Percentiles rank a stretch among this genome's conserved stretches.
Conservation (phyloP, 2,329 filamentous ascomycete genomes). For the Fusarium armeniacum region DNA sequence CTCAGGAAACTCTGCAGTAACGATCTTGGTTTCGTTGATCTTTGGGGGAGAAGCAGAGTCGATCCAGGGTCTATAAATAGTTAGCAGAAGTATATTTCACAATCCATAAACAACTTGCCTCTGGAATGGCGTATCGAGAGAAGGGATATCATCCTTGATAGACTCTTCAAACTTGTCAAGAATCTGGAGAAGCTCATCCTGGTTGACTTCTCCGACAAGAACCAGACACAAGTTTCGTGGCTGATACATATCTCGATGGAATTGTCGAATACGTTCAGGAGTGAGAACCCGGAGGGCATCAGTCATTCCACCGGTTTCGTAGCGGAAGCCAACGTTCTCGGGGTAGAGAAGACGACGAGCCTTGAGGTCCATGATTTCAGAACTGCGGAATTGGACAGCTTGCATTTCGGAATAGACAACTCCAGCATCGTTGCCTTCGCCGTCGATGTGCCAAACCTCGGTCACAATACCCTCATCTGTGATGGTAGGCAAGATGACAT, state of each 20-base stretch:
- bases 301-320: slow-evolving; percentile 98
- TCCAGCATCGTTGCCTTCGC: slow-evolving; percentile 92
- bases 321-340: slow-evolving; percentile 90
- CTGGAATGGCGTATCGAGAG: slow-evolving; percentile 80
- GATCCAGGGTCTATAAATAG: slow-evolving; percentile 77
- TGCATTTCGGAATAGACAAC: slow-evolving; percentile 99
- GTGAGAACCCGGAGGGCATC: slow-evolving; percentile 89
- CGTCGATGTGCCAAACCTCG: slow-evolving; percentile 96
- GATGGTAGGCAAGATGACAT: slow-evolving; percentile 89
- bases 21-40: slow-evolving; percentile 78
- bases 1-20: slow-evolving; percentile 92
- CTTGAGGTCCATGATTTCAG: slow-evolving; percentile 88
- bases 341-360: slow-evolving; percentile 87
- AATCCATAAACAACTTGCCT: slow-evolving; percentile 57
- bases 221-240: slow-evolving; percentile 94
- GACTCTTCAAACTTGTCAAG: slow-evolving; percentile 90
- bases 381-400: slow-evolving; percentile 86
- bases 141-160: slow-evolving; percentile 85
- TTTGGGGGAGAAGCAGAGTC: slow-evolving; percentile 84
- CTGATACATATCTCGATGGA: slow-evolving; percentile 97
- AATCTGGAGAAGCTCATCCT: slow-evolving; percentile 82
- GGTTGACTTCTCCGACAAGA: slow-evolving; percentile 91
- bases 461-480: slow-evolving; percentile 95
- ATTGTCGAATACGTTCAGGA: slow-evolving; percentile 90
- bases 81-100: slow-evolving; percentile 12